Evolutionary conservation across 306 rosid genomes (phyloP).

Genomic region (Cicer arietinum): DNA sequence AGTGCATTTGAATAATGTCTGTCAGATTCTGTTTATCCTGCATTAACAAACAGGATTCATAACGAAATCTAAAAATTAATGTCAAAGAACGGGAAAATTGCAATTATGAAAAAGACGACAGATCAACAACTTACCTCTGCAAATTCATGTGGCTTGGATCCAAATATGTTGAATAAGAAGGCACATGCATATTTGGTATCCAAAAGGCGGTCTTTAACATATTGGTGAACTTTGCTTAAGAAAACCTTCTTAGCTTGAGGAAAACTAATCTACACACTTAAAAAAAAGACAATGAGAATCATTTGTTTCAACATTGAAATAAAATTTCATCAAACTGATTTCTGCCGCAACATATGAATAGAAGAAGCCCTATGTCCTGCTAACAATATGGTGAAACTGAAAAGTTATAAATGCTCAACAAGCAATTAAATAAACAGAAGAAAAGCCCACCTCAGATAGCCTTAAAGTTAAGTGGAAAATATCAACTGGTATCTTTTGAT

Average conservation of each 20-base stretch:
- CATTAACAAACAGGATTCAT: constrained; percentile 44
- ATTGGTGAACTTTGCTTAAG: constrained; percentile 83
- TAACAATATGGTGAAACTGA: constrained; percentile 24
- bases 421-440: constrained; percentile 36
- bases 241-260: constrained; percentile 79
- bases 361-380: constrained; percentile 29
- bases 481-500: constrained; percentile 82
- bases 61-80: constrained; percentile 35
- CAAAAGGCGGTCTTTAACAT: constrained; percentile 86
- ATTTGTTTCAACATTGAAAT: constrained; percentile 40
- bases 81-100: constrained; percentile 34
- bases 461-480: constrained; percentile 81
- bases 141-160: constrained; percentile 65
- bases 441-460: constrained; percentile 71
- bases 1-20: constrained; percentile 91
- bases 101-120: constrained; percentile 23
- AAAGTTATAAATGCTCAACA: constrained; percentile 39
- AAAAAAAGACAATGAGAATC: constrained; percentile 48
- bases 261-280: constrained; percentile 69
- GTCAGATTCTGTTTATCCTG: constrained; percentile 82
- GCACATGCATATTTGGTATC: constrained; percentile 95
- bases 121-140: constrained; percentile 70
- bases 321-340: constrained; percentile 39
- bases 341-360: constrained; percentile 8
- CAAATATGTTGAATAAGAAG: constrained; percentile 65